Base-by-base conservation (phyloP, 257 asterid genomes). In the Nicotiana benthamiana region DNA sequence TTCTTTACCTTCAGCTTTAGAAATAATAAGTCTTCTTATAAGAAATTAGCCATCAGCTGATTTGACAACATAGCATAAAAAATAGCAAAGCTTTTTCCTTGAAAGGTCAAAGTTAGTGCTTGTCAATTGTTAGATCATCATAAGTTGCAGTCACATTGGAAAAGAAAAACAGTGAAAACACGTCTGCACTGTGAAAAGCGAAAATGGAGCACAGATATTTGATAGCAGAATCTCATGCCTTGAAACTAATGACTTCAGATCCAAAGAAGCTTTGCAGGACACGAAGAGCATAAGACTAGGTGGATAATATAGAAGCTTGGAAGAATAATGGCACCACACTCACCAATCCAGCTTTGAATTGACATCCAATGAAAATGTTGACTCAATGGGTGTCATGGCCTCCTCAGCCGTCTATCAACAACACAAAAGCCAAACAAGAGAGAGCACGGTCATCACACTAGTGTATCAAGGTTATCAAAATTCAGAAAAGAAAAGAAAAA, bases 351-450 rank as follows among this genome's bases (percentile, higher is more conserved):
- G 85, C 83, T 96, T 94, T 81, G 99, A 96, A 87, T 96, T 90
- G 77, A 94, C 97, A 84, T 94, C 97, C 89, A 96, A 83, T 5
- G 98, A 96, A 88, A 96, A 96, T 24, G 98, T 96, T 27, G 99
- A 96, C 89, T 96, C 98, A 64, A 96, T 94, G 64, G 98, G 97
- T 9, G 99, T 94, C 98, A 96, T 94, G 87, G 98, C 98, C 84
- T 91, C 97, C 90, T 94, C 98, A 83, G 98, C 99, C 78, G 95
- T 94, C 99, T 96, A 87, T 84, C 83, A 53, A 83, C 83, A 87
- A 83, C 66, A 57, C 74, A 18, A 82, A 86, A 61, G 12, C 80
- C 53, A 78, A 75, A 60, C 4, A 68, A 53, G 81, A 74, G 26
- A 10, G 30, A 59, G 36, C 52, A 34, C 24, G 13, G 60, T 36